These are phyloP conservation scores for Kluyveromyces aestuarii DNA, from an alignment of 805 yeast species.

Conservation along the genomic window DNA sequence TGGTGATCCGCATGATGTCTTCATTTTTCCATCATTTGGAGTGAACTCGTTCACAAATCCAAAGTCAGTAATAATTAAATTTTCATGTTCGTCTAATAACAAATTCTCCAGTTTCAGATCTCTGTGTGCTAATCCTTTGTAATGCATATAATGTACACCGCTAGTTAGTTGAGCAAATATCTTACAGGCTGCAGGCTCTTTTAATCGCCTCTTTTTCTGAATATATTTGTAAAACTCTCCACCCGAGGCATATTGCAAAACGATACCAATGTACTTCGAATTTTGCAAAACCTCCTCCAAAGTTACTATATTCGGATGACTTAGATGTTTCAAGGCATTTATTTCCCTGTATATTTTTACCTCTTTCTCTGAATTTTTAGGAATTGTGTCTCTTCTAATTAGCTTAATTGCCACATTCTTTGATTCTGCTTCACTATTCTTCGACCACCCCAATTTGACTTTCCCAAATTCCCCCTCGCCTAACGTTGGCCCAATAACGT, in stretches of 20 bases:
- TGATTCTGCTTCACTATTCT: constrained; percentile 46
- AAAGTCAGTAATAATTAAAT: constrained; percentile 80
- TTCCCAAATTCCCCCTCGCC: constrained; percentile 99
- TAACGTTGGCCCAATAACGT: constrained; percentile 81
- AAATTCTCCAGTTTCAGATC: constrained; percentile 87
- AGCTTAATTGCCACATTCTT: constrained; percentile 90
- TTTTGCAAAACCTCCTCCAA: constrained; percentile 89
- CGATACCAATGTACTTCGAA: constrained; percentile 93
- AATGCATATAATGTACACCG: constrained; percentile 92
- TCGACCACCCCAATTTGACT: constrained; percentile 93
- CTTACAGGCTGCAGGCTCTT: constrained; percentile 78
- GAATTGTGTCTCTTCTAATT: constrained; percentile 80
- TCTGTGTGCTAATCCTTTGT: constrained; percentile 82
- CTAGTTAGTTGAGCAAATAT: constrained; percentile 87
- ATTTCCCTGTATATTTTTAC: constrained; percentile 88
- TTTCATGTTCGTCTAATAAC: constrained; percentile 76
- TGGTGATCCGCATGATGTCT: constrained; percentile 94
- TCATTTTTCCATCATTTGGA: constrained; percentile 65
- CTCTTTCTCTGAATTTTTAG: constrained; percentile 77
- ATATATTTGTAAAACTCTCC: constrained; percentile 95
- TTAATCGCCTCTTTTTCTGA: constrained; percentile 72
- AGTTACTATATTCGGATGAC: constrained; percentile 90
- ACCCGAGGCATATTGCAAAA: constrained; percentile 92
- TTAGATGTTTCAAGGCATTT: constrained; percentile 73
- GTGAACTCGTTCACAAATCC: constrained; percentile 85